Evolutionary conservation across 352 stramenopile species (phyloP).

Genomic region (Globisporangium irregulare): DNA sequence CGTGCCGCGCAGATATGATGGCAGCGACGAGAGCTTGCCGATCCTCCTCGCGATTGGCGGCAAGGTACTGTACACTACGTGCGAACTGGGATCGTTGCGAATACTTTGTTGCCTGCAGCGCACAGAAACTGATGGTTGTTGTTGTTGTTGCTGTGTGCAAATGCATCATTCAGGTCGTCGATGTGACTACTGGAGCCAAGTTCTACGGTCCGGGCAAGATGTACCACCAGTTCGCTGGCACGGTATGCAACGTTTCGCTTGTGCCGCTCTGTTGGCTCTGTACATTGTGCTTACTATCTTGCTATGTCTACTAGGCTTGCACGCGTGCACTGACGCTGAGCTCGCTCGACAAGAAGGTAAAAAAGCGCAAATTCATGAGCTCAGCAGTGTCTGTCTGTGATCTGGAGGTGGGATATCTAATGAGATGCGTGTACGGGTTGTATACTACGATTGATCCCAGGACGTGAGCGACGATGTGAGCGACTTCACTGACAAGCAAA

Average conservation of each 20-base stretch:
- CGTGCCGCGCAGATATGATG: slow-evolving; percentile 49
- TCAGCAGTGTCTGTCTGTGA: too few relatives aligned
- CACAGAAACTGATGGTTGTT: slow-evolving; percentile 8
- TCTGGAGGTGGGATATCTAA: neutral
- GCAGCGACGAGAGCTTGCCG: slow-evolving; percentile 53
- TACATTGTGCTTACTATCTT: neutral
- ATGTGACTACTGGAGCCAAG: slow-evolving; percentile 65
- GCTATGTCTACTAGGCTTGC: slow-evolving; percentile 40
- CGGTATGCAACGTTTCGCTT: slow-evolving; percentile 22
- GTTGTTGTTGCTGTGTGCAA: slow-evolving; percentile 4
- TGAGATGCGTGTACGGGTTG: neutral
- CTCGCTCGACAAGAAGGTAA: slow-evolving; percentile 67
- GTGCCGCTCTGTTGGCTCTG: neutral
- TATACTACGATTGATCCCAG: slow-evolving; percentile 18
- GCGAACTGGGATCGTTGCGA: neutral
- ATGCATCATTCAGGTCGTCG: slow-evolving; percentile 38
- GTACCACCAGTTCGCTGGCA: slow-evolving; percentile 77
- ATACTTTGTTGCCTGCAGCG: neutral
- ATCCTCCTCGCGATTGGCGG: slow-evolving; percentile 70
- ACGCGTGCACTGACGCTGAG: slow-evolving; percentile 67
- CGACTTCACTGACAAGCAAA: slow-evolving; percentile 64
- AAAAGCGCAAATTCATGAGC: neutral
- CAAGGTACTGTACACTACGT: slow-evolving; percentile 36
- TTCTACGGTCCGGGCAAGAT: slow-evolving; percentile 74
- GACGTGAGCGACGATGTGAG: slow-evolving; percentile 72